These are phyloP conservation scores for Williopsis jadinii DNA, from an alignment of 1,139 yeast genomes.

Conservation along the genomic window DNA sequence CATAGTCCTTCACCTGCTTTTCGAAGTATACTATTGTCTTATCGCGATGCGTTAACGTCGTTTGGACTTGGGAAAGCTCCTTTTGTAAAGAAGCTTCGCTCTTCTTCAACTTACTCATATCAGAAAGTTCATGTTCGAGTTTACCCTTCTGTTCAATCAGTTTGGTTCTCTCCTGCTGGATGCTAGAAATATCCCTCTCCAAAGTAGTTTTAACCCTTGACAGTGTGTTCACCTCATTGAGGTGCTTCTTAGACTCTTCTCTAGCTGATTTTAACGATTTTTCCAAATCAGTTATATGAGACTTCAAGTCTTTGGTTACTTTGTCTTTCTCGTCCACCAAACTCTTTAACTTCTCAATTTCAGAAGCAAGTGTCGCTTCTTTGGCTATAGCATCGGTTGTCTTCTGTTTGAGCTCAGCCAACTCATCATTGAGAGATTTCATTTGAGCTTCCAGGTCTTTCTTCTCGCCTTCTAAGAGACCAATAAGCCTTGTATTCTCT, in stretches of 20 bases:
- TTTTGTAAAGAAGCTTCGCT: constrained; percentile 23
- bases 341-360: constrained; percentile 3
- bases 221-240: constrained; percentile 15
- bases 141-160: constrained; percentile 15
- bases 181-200: constrained; percentile 28
- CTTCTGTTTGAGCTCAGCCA: neutral
- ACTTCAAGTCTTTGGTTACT: constrained; percentile 1
- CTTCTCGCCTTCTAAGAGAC: neutral
- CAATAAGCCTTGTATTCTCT: neutral
- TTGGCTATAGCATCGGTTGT: neutral
- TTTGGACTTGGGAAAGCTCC: constrained; percentile 15
- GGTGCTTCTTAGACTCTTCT: constrained; percentile 8
- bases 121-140: constrained; percentile 26
- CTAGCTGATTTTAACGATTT: constrained; percentile 7
- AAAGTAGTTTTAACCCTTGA: constrained; percentile 23
- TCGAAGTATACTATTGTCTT: constrained; percentile 41
- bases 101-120: constrained; percentile 26
- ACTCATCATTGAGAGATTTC: neutral
- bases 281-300: constrained; percentile 12
- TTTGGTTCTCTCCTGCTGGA: constrained; percentile 35
- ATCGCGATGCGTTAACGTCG: constrained; percentile 37
- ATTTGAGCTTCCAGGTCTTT: neutral
- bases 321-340: constrained; percentile 7
- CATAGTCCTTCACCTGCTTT: constrained; percentile 32
- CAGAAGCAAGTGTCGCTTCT: neutral